Evolutionary conservation across 2,329 filamentous ascomycete species (phyloP).

Genomic region (Alternaria sp.): DNA sequence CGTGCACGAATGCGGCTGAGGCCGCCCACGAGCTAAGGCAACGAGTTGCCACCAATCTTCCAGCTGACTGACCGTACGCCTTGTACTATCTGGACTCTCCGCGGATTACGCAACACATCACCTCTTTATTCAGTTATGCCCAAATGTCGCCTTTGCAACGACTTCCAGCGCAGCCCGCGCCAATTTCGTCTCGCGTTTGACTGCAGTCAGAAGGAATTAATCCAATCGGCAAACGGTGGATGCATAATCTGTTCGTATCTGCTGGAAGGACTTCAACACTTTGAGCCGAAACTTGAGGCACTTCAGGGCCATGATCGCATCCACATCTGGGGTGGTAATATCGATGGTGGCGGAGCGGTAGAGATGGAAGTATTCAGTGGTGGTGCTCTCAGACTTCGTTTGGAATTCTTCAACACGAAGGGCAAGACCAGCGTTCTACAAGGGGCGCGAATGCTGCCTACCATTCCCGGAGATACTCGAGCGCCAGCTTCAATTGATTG

Average conservation of each 20-base stretch:
- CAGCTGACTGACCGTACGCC: too few species aligned
- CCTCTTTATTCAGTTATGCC: neutral
- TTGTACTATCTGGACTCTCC: fast-evolving
- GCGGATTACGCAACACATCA: neutral
- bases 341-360: neutral
- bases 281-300: neutral
- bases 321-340: too few species aligned
- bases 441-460: too few species aligned
- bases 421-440: too few species aligned
- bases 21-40: too few species aligned
- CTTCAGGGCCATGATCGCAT: neutral
- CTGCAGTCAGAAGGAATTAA: neutral
- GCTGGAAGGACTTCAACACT: neutral
- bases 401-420: neutral
- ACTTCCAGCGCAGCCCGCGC: neutral
- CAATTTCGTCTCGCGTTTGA: neutral
- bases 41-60: too few species aligned
- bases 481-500: too few species aligned
- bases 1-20: too few species aligned
- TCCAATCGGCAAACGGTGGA: neutral
- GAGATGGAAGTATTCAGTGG: neutral
- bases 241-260: neutral
- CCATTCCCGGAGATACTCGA: too few species aligned
- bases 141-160: neutral
- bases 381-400: neutral